phyloP scores from a whole-genome alignment of 2,329 filamentous ascomycete species.

The Massarina eburnea region DNA sequence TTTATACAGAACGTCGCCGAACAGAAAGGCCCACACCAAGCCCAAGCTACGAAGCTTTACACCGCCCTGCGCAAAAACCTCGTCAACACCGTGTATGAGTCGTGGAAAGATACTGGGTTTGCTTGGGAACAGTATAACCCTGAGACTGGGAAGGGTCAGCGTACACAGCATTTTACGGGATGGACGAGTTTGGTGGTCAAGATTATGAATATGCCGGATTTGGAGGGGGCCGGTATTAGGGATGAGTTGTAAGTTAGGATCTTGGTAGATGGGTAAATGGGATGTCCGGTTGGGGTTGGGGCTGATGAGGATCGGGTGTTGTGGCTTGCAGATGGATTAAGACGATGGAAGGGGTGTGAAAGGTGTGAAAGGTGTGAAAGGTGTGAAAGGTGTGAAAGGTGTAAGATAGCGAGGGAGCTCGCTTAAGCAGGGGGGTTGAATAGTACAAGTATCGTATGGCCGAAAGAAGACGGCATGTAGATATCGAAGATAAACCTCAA shows the following conservation, averaged over 20 bases:
- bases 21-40: constrained; percentile 65
- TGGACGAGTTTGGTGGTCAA: constrained; percentile 99
- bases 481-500: too few species aligned
- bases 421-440: too few species aligned
- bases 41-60: constrained; percentile 73
- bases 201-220: constrained; percentile 91
- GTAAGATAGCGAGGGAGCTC: too few species aligned
- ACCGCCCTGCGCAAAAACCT: constrained; percentile 76
- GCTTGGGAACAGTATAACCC: constrained; percentile 99
- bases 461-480: too few species aligned
- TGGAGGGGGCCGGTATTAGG: constrained; percentile 40
- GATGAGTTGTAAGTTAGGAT: constrained; percentile 31
- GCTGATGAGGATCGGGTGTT: not conserved
- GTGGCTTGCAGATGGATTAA: too few species aligned
- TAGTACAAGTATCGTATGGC: too few species aligned
- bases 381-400: too few species aligned
- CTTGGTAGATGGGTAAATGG: not conserved
- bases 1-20: constrained; percentile 63
- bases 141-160: constrained; percentile 87
- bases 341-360: too few species aligned
- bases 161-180: constrained; percentile 96
- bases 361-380: too few species aligned
- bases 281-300: not conserved
- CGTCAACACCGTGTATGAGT: constrained; percentile 82
- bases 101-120: constrained; percentile 90